phyloP scores from a whole-genome alignment of 1,284 basidiomycete species.

The Pseudozyma sp. region DNA sequence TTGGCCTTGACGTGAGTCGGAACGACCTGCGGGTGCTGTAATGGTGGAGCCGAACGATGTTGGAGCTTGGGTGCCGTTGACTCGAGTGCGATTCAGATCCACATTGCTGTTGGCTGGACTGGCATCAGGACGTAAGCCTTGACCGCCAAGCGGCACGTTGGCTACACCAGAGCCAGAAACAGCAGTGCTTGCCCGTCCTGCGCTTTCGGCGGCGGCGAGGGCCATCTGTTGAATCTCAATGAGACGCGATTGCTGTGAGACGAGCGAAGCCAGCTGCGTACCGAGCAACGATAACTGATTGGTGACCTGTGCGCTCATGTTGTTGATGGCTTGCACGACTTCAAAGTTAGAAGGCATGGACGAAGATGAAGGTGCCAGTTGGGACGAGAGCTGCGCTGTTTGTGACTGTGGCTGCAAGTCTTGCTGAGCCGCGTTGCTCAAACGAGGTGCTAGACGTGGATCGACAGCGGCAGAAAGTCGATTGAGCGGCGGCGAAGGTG shows the following conservation, averaged over 20 bases:
- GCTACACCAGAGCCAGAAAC: conserved; percentile 3
- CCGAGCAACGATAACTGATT: conserved; percentile 47
- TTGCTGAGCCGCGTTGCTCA: conserved; percentile 32
- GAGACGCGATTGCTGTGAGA: conserved; percentile 44
- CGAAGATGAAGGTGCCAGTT: conserved; percentile 9
- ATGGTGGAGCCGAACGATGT: conserved; percentile 24
- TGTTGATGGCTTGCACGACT: conserved; percentile 44
- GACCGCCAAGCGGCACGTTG: conserved; percentile 3
- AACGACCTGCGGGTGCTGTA: conserved; percentile 12
- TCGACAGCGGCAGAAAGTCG: conserved; percentile 35
- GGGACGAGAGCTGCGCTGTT: conserved; percentile 32
- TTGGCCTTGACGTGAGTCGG: conserved; percentile 28
- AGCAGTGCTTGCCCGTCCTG: conserved; percentile 12
- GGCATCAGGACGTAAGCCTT: conserved; percentile 14
- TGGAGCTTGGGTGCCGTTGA: conserved; percentile 26
- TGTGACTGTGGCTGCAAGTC: conserved; percentile 32
- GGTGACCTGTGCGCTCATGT: conserved; percentile 44
- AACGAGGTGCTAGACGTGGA: conserved; percentile 33
- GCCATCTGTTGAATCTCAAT: conserved; percentile 46
- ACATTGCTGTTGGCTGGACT: conserved; percentile 26
- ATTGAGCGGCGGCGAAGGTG: conserved; percentile 48
- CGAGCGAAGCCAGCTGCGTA: conserved; percentile 41
- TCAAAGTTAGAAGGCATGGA: conserved; percentile 30
- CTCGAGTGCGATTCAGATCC: conserved; percentile 33
- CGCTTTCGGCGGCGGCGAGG: conserved; percentile 18